Conservation (phyloP, 192 early-diverging fungal species). For the Mortierella claussenii region DNA sequence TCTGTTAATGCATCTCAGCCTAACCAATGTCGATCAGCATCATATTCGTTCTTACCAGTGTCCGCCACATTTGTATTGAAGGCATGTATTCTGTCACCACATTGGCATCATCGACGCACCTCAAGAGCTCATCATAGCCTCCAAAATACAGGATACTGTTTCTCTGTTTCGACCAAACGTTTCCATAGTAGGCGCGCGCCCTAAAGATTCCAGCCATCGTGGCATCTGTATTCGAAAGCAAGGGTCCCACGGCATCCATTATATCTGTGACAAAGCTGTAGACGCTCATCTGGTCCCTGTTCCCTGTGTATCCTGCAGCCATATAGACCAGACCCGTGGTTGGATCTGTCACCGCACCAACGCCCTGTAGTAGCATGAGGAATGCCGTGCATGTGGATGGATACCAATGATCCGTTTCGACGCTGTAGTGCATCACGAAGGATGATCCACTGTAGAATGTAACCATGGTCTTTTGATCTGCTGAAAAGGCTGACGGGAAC, state of each 20-base stretch:
- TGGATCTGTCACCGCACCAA: constrained; percentile 38
- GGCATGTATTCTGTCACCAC: constrained; percentile 42
- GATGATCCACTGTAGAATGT: constrained; percentile 12
- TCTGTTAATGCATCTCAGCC: no score
- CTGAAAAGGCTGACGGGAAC: constrained; percentile 20
- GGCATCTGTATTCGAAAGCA: background rate
- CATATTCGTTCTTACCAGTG: constrained; percentile 30
- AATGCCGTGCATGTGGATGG: background rate
- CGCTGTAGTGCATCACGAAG: constrained; percentile 19
- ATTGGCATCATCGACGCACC: background rate
- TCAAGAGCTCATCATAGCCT: constrained; percentile 17
- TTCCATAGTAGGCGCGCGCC: constrained; percentile 27
- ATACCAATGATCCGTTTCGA: constrained; percentile 10
- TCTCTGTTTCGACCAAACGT: constrained; percentile 5
- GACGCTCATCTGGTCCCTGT: constrained; percentile 19
- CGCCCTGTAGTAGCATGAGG: constrained; percentile 5
- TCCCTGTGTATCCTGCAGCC: constrained; percentile 26
- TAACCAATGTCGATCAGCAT: no score
- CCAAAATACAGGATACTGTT: constrained; percentile 37
- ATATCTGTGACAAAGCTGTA: constrained; percentile 22
- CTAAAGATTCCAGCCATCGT: no score
- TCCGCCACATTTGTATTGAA: background rate
- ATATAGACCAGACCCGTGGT: constrained; percentile 24
- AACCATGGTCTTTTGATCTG: constrained; percentile 23
- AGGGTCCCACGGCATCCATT: background rate